Base-by-base conservation (phyloP, 306 rosid genomes). In the Dryas drummondii region DNA sequence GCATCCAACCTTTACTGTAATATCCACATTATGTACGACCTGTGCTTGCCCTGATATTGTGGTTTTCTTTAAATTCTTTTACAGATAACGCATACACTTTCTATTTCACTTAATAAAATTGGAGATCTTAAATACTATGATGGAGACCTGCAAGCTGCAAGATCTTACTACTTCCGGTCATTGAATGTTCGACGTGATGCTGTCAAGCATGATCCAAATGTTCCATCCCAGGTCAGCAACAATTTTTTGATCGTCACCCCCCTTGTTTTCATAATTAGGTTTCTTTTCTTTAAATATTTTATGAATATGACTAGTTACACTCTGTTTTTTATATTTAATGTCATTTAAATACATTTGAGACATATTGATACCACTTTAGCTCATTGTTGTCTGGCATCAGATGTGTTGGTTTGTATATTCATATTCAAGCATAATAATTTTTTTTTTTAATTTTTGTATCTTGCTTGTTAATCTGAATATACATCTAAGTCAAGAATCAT, bases 111-210 rank as follows among this genome's bases (percentile, higher is more conserved):
- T 41, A 92, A 96, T 83, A 96, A 96, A 86, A 89, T 96, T 80
- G 98, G 98, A 60, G 98, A 91, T 85, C 96, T 94, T 70, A 94
- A 91, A 81, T 94, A 94, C 81, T 90, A 96, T 41, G 93, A 82
- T 32, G 99, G 97, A 79, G 91, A 92, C 78, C 89, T 96, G 74
- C 77, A 88, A 86, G 88, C 88, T 76, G 89, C 99, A 71, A 88
- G 98, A 76, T 86, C 88, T 54, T 89, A 80, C 86, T 92, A 96
- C 86, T 85, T 78, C 61, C 84, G 78, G 84, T 92, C 99, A 14
- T 78, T 96, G 81, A 82, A 89, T 87, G 97, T 89, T 78, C 98
- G 98, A 9, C 93, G 85, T 51, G 98, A 89, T 80, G 93, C 84
- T 48, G 75, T 82, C 72, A 87, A 90, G 84, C 73, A 82, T 46